Evolutionary conservation across 106 monocot species (phyloP), one percentile per base, ranked within the genome.

Genomic region (Dioscorea dumetorum): DNA sequence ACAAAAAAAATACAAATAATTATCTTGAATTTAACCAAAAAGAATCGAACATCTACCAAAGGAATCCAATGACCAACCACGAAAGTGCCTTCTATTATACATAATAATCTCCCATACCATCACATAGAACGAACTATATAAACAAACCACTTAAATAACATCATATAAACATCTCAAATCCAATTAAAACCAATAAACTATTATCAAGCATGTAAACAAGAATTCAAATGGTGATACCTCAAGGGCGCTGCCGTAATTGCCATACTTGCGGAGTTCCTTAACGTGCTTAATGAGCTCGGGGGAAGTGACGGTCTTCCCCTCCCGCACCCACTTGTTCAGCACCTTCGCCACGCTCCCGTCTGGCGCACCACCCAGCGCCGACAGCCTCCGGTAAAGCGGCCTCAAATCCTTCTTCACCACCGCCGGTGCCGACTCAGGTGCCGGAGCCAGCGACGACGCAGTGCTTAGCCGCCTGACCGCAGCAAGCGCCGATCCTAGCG

Each of bases 301-400:
- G 24, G 69, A 67, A 5, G 70, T 70, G 14, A 82, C 70, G 22
- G 12, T 20, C 51, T 41, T 82, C 15, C 86, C 86, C 74, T 82
- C 82, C 18, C 73, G 57, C 17, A 82, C 57, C 82, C 82, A 87
- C 62, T 70, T 67, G 57, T 70, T 64, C 79, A 87, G 76, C 59
- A 73, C 73, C 59, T 57, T 57, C 67, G 48, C 79, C 73, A 87
- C 86, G 65, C 79, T 82, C 16, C 82, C 82, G 19, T 22, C 73
- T 18, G 73, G 68, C 21, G 58, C 73, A 12, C 63, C 60, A 1
- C 79, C 77, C 49, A 87, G 67, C 1, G 61, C 76, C 22, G 82
- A 82, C 31, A 87, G 66, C 33, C 86, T 72, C 35, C 79, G 72
- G 71, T 77, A 87, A 12, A 82, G 82, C 8, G 79, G 70, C 54